Conservation (phyloP, 306 rosid genomes). For the Acacia melanoxylon region DNA sequence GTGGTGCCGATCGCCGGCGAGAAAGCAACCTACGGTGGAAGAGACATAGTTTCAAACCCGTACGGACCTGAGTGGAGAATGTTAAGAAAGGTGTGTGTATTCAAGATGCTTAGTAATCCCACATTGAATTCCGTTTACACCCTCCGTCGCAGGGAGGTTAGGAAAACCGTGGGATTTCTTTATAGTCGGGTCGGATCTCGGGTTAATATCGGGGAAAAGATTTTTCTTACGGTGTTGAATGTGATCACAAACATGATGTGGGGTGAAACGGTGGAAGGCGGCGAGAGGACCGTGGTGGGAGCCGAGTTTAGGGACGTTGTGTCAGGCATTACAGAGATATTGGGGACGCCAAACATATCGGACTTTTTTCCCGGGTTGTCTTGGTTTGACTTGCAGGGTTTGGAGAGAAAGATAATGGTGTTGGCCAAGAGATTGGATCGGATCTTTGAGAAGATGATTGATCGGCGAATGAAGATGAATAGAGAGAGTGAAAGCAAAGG, state of each 20-base stretch:
- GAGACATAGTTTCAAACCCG: slow-evolving; percentile 63
- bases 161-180: slow-evolving; percentile 41
- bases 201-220: slow-evolving; percentile 59
- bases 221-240: slow-evolving; percentile 58
- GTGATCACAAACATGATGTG: slow-evolving; percentile 73
- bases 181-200: slow-evolving; percentile 37
- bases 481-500: background rate
- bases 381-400: slow-evolving; percentile 75
- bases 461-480: slow-evolving; percentile 28
- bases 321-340: slow-evolving; percentile 42
- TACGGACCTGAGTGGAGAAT: slow-evolving; percentile 83
- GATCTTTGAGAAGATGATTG: slow-evolving; percentile 63
- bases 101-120: slow-evolving; percentile 68
- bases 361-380: slow-evolving; percentile 74
- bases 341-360: slow-evolving; percentile 66
- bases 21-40: slow-evolving; percentile 48
- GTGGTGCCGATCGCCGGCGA: slow-evolving; percentile 57
- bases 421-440: slow-evolving; percentile 41
- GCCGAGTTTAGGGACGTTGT: slow-evolving; percentile 60
- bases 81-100: slow-evolving; percentile 64
- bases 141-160: slow-evolving; percentile 58
- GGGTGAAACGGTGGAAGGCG: slow-evolving; percentile 69
- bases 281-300: slow-evolving; percentile 47
- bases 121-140: slow-evolving; percentile 58
- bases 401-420: slow-evolving; percentile 42